Base-by-base conservation (phyloP, 805 yeast species). In the Yarrowia sp. region DNA sequence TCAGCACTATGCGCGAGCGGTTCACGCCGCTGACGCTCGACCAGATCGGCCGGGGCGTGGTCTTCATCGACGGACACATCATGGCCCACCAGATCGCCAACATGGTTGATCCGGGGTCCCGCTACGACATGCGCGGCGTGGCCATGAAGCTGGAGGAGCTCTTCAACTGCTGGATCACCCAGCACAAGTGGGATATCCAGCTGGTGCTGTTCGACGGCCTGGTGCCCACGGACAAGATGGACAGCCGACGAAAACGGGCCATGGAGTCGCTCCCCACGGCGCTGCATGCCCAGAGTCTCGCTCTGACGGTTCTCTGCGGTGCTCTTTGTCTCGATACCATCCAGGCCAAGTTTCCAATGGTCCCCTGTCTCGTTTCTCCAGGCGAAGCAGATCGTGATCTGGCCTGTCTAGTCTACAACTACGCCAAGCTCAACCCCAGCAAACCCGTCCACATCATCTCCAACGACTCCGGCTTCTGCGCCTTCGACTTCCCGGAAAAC, bases 41-140 rank as follows among this genome's bases (percentile, higher is more conserved):
- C 38, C 55, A 47, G 55, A 47, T 47, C 2, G 55, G 55, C 9
- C n/a, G n/a, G 6, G 55, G 55, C 4, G 55, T 47, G 6, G 55
- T 47, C 38, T 47, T 47, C 25, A n/a, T 47, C 6, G 55, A 47
- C 19, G 55, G 55, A 4, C 55, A 47, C 38, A 47, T 47, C n/a
- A 47, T 47, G 55, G 55, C 55, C 9, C 55, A 47, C 55, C 55
- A 47, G 9, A 47, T 47, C 18, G 55, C 55, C 36, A 47, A 47
- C 29, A 47, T 47, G 55, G 55, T 47, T 13, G 55, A 47, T 47
- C 55, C 55, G n/a, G 24, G 38, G 19, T 29, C 36, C 27, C 25
- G 55, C 16, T 47, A 47, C 55, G 55, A 47, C 27, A 47, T 47
- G 55, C 16, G 55, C 1, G 55, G 27, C 4, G 55, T 47, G 24